Base-by-base conservation (phyloP, 352 stramenopile species). In the Phytopythium kandeliae region DNA sequence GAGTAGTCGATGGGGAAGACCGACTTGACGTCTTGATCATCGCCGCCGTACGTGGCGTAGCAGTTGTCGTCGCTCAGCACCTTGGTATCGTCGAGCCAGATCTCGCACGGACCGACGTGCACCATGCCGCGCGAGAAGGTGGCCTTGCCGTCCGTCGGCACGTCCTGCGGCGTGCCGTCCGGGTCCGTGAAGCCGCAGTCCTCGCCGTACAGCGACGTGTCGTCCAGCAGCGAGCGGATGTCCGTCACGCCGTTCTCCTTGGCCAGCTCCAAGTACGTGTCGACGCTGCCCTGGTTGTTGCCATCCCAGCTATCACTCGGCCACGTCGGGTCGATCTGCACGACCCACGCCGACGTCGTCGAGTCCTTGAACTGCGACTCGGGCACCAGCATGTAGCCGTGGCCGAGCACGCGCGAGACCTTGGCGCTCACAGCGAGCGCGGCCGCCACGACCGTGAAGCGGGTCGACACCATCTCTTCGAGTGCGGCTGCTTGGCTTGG, bases 1-100 rank as follows among this genome's bases (percentile, higher is more conserved):
- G 65, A 74, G 30, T 74, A 74, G 59, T 74, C 65, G 40, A 74
- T 54, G 3, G 65, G 65, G 44, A 74, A 70, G 19, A 69, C 31
- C 11, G 63, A 72, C 47, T 72, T 72, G 49, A 72, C 62, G 47
- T 71, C 62, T 34, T 68, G 55, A 59, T 67, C 58, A 26, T 65
- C 49, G 49, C 66, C 66, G 25, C 63, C 63, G 44, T 68, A 74
- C 37, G 53, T 58, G 44, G 38, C 43, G 44, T 58, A 65, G 53
- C 65, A 74, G 36, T 74, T 55, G 26, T 71, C 59, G 6, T 74
- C 48, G 19, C 44, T 49, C 34, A 74, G 37, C 38, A 71, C 65
- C 48, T 54, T 68, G 28, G 51, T 70, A 51, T 74, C 62, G 28
- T 74, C 65, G 3, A 73, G 64, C 64, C 64, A 73, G 26, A 73